Percentiles rank a stretch among this genome's conserved stretches.
phyloP scores from a whole-genome alignment of 2,329 filamentous ascomycete species.

The Xylariaceae sp. region DNA sequence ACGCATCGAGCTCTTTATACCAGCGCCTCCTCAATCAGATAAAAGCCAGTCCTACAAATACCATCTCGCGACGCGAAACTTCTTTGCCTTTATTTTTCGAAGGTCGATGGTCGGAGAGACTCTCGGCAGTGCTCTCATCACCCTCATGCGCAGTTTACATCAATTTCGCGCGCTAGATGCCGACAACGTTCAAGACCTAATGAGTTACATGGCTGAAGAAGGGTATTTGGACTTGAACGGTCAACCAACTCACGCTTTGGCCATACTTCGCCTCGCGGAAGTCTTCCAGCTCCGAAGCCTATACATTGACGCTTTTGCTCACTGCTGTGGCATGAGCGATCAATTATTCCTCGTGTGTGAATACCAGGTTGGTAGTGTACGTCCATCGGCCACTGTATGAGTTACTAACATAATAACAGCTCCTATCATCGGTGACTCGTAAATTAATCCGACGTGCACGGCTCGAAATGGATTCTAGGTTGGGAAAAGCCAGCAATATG shows the following conservation, averaged over 20 bases:
- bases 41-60: constrained; percentile 64
- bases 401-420: constrained; percentile 46
- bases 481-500: constrained; percentile 63
- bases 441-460: constrained; percentile 69
- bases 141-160: constrained; percentile 69
- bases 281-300: constrained; percentile 66
- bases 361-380: constrained; percentile 59
- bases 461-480: constrained; percentile 68
- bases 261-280: constrained; percentile 72
- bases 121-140: constrained; percentile 68
- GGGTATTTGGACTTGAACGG: constrained; percentile 73
- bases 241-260: constrained; percentile 72
- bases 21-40: constrained; percentile 62
- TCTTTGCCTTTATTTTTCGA: constrained; percentile 74
- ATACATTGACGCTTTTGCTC: constrained; percentile 76
- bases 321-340: constrained; percentile 80
- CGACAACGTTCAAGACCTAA: constrained; percentile 66
- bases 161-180: constrained; percentile 61
- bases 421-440: constrained; percentile 60
- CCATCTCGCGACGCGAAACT: constrained; percentile 74
- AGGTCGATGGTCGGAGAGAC: constrained; percentile 71
- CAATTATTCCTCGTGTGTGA: constrained; percentile 62
- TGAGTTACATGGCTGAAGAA: constrained; percentile 70
- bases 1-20: constrained; percentile 75
- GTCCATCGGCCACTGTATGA: not conserved